Conservation (phyloP, 305 asterid genomes). For the Fraxinus floribunda region DNA sequence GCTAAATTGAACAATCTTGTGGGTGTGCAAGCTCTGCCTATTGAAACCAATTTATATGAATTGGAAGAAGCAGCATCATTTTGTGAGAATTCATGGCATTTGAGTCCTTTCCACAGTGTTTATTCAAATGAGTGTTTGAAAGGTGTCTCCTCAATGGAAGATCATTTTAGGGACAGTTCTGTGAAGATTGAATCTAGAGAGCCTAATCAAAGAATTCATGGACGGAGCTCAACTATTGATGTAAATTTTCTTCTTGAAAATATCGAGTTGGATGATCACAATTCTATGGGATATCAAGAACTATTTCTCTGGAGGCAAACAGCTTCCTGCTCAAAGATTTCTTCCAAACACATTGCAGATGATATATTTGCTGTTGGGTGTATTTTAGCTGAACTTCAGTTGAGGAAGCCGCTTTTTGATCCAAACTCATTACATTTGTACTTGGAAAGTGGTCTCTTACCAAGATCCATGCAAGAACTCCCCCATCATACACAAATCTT, state of each 20-base stretch:
- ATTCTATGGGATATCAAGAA: slow-evolving; percentile 74
- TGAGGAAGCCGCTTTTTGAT: slow-evolving; percentile 83
- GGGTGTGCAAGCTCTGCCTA: slow-evolving; percentile 24
- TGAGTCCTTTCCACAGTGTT: slow-evolving; percentile 59
- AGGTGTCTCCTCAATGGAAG: slow-evolving; percentile 37
- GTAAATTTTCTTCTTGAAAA: slow-evolving; percentile 58
- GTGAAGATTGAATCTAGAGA: slow-evolving; percentile 33
- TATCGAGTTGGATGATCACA: slow-evolving; percentile 64
- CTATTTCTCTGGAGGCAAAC: slow-evolving; percentile 70
- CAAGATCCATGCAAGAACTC: slow-evolving; percentile 65
- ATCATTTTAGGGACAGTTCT: slow-evolving; percentile 33
- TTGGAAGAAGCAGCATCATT: slow-evolving; percentile 77
- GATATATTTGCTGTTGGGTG: slow-evolving; percentile 94
- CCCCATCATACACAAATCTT: slow-evolving; percentile 59
- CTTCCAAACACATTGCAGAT: slow-evolving; percentile 55
- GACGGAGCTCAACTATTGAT: slow-evolving; percentile 42
- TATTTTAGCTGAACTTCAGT: slow-evolving; percentile 83
- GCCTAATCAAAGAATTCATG: slow-evolving; percentile 22
- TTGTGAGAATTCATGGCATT: slow-evolving; percentile 70
- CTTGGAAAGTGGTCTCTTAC: slow-evolving; percentile 68
- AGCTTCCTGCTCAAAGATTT: slow-evolving; percentile 34
- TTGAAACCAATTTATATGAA: slow-evolving; percentile 47
- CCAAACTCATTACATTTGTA: slow-evolving; percentile 50
- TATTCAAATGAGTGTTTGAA: slow-evolving; percentile 33
- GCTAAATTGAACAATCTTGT: slow-evolving; percentile 28